Evolutionary conservation across 352 stramenopile genomes (phyloP).

Genomic region (Globisporangium emineosum): DNA sequence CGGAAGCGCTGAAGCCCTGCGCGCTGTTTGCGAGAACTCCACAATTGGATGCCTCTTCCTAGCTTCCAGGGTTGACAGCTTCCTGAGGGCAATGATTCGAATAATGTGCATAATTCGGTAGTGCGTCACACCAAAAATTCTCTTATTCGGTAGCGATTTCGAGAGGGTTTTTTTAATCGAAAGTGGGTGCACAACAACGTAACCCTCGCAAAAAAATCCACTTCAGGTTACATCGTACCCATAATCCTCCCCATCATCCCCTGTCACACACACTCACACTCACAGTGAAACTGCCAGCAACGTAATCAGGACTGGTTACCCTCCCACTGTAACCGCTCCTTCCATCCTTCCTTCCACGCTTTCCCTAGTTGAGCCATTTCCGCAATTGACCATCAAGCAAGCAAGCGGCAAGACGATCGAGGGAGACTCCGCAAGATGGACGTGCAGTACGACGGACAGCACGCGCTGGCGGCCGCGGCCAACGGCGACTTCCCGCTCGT

Average conservation of each 20-base stretch:
- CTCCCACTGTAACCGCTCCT: neutral
- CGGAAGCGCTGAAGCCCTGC: too few species aligned
- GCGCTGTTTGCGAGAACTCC: too few species aligned
- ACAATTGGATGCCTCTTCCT: too few species aligned
- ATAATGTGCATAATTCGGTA: too few species aligned
- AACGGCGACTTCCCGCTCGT: conserved; percentile 86
- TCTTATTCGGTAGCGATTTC: too few species aligned
- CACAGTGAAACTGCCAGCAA: too few species aligned
- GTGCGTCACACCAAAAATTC: too few species aligned
- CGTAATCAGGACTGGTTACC: neutral
- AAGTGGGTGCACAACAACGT: neutral
- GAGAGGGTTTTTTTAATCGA: too few species aligned
- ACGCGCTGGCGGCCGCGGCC: conserved; percentile 64
- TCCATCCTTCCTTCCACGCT: neutral
- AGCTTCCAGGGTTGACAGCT: too few species aligned
- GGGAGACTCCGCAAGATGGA: too few species aligned
- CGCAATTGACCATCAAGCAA: neutral
- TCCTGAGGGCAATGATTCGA: too few species aligned
- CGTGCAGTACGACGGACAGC: conserved; percentile 70
- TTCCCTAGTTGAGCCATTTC: neutral
- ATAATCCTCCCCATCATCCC: neutral
- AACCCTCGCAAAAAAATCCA: neutral
- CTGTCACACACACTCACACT: too few species aligned
- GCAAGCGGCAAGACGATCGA: neutral
- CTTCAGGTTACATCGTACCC: neutral